Percentiles rank a stretch among this genome's conserved stretches.
These are phyloP conservation scores for Carallia pectinifolia DNA, from an alignment of 345 rosid species.

Conservation along the genomic window DNA sequence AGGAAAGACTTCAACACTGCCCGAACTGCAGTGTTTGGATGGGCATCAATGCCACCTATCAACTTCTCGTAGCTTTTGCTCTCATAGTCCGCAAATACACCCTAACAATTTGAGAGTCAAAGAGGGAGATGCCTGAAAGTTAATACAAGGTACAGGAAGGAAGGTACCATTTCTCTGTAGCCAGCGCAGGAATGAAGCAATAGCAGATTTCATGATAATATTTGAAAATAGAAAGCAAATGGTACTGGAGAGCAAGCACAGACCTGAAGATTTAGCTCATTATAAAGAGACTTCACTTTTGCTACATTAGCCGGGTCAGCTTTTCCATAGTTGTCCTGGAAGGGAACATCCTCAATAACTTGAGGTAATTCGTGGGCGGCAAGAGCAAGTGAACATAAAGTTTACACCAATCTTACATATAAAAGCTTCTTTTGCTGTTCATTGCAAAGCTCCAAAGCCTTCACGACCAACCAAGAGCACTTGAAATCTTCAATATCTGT, in stretches of 20 bases:
- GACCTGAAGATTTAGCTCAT: conserved; percentile 56
- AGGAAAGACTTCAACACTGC: conserved; percentile 81
- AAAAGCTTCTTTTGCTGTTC: conserved; percentile 24
- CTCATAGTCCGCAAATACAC: conserved; percentile 67
- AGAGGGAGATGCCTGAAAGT: neutral
- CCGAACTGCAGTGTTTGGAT: conserved; percentile 67
- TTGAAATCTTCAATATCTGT: conserved; percentile 40
- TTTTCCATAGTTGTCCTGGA: conserved; percentile 82
- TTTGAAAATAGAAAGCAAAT: neutral
- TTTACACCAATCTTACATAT: conserved; percentile 9
- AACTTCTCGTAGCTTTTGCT: conserved; percentile 70
- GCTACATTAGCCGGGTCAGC: conserved; percentile 41
- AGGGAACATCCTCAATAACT: neutral
- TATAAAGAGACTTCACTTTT: neutral
- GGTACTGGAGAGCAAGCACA: conserved; percentile 5
- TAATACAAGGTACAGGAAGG: neutral
- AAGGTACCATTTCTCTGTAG: no score
- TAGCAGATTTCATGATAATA: no score
- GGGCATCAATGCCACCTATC: conserved; percentile 56
- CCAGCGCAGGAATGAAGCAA: no score
- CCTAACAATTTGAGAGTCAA: conserved; percentile 31
- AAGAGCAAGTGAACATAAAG: neutral
- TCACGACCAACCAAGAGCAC: conserved; percentile 50
- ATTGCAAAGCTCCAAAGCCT: conserved; percentile 28
- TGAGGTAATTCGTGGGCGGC: no score